Base-by-base conservation (phyloP, 2,329 filamentous ascomycete species). In the Pseudogymnoascus sp. region DNA sequence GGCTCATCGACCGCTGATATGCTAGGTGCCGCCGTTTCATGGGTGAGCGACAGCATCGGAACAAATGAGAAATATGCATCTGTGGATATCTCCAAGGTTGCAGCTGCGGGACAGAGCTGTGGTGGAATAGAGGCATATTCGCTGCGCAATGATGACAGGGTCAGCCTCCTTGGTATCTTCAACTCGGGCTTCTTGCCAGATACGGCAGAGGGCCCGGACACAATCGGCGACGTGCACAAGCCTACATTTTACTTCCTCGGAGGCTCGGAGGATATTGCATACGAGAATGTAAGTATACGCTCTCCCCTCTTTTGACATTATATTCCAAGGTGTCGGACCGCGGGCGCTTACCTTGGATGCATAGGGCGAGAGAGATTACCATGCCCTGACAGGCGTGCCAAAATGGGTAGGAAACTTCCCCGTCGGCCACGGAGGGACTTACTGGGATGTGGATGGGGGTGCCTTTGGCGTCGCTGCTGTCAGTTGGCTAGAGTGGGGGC, bases 91-190 rank as follows among this genome's bases (percentile, higher is more conserved):
- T 62, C 65, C 4, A 62, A 68, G 38, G 67, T 72, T 61, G 63
- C 65, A 35, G 68, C 67, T 2, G 69, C 69, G 5, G 71, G 71
- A 2, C 66, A 64, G 59, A 70, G 67, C 64, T 71, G 71, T 57
- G 71, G 71, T 59, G 70, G 70, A n/a, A 61, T 68, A 18, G 67
- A 72, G 64, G 71, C 70, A 1, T 71, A 71, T 60, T 65, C 50
- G 33, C 50, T 61, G 59, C 63, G 37, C 60, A 61, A 61, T 22
- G 69, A 70, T 60, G 53, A 57, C 33, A 62, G 68, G 28, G 68
- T 39, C 37, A 18, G 37, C 37, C 6, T 39, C 37, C 65, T 69
- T 6, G 66, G 66, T 6, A 68, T 69, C 38, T 69, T 69, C 64
- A 71, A 68, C 62, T 66, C 63, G 6, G 69, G 69, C n/a, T 50